Evolutionary conservation across 176 grass and related monocot genomes (phyloP), one percentile per base, ranked within the genome.

Genomic region (Paspalum notatum): DNA sequence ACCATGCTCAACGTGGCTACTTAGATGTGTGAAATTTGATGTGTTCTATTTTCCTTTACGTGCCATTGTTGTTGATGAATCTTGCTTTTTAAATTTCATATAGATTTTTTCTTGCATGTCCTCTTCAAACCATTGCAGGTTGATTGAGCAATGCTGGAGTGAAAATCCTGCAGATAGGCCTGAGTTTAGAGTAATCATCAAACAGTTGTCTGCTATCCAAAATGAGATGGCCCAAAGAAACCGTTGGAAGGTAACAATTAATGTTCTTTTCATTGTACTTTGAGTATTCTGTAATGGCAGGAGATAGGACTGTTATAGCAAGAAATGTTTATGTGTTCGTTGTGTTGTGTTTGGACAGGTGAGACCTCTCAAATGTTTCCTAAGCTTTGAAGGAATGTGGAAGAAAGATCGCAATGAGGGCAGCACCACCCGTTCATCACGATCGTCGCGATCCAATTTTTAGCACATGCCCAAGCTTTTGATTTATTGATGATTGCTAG

Each of bases 121-220:
- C 4, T 53, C 15, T 76, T 37, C 14, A 75, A 8, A 72, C 22
- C 84, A 39, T 65, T 78, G 50, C 55, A 99, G 96, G 92, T 84
- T 99, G 78, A 99, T 99, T 81, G 92, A 95, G 46, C 59, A 93
- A 72, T 99, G 88, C 87, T 99, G 96, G 96, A 99, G 86, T 20
- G 88, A 99, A 71, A 90, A 93, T 84, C 92, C 96, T 78, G 72
- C 84, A 61, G 55, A 89, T 7, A 95, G 96, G 52, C 96, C 96
- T 37, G 82, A 83, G 63, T 99, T 95, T 87, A 95, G 54, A 81
- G 79, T 82, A 25, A 85, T 99, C 61, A 93, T 98, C 81, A 72
- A 87, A 52, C 80, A 9, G 18, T 73, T 99, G 41, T 79, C 87
- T 72, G 7, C 25, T 27, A 99, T 99, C 69, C 88, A 93, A 76